phyloP scores from a whole-genome alignment of 2,329 filamentous ascomycete genomes.

The Aspergillus ibericus region DNA sequence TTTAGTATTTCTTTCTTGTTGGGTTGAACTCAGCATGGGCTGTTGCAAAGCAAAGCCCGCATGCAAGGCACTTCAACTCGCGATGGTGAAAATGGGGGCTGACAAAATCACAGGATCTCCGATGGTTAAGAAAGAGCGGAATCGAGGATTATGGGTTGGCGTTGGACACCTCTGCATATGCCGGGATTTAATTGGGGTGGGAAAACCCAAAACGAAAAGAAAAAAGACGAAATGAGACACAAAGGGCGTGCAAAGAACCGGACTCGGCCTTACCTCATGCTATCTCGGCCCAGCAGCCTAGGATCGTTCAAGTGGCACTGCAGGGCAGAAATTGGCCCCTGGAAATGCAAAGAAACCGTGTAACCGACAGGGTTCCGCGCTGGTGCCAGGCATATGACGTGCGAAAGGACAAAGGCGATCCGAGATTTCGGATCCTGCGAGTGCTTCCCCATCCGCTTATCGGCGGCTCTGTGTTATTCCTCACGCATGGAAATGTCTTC shows the following conservation, averaged over 20 bases:
- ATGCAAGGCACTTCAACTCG: slow-evolving; percentile 5
- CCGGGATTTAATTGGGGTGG: slow-evolving; percentile 5
- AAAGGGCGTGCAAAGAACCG: slow-evolving; percentile 6
- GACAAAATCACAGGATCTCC: slow-evolving; percentile 23
- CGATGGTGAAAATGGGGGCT: slow-evolving; percentile 10
- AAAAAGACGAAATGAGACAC: slow-evolving; percentile 12
- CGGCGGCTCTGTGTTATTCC: slow-evolving; percentile 14
- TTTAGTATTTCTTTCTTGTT: slow-evolving; percentile 5
- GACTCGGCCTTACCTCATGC: slow-evolving; percentile 15
- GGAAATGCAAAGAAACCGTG: slow-evolving; percentile 18
- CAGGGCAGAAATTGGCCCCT: slow-evolving; percentile 8
- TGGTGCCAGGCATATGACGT: slow-evolving; percentile 4
- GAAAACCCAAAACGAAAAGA: slow-evolving; percentile 5
- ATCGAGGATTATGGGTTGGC: slow-evolving; percentile 20
- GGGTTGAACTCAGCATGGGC: neutral
- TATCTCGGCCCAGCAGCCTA: slow-evolving; percentile 19
- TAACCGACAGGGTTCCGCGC: slow-evolving; percentile 15
- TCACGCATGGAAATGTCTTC: slow-evolving; percentile 7
- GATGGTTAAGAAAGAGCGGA: slow-evolving; percentile 23
- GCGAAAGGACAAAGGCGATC: slow-evolving; percentile 5
- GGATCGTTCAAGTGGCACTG: slow-evolving; percentile 20
- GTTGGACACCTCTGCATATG: slow-evolving; percentile 39
- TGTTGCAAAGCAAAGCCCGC: neutral
- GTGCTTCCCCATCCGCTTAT: slow-evolving; percentile 7
- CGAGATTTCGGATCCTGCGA: slow-evolving; percentile 2